Conservation (phyloP, 129 eudicot genomes). For the Flaveria ramosissima region DNA sequence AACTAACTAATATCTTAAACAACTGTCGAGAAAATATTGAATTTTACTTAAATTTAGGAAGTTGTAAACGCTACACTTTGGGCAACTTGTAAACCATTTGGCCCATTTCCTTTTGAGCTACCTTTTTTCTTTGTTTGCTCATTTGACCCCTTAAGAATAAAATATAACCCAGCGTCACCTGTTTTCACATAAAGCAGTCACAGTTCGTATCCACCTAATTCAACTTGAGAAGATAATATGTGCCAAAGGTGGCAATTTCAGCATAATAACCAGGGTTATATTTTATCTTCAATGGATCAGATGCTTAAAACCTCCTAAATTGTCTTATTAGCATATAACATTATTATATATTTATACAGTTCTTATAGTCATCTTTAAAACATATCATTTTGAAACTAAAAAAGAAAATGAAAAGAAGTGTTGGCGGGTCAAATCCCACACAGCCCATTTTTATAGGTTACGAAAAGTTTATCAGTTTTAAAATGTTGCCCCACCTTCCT, state of each 20-base stretch:
- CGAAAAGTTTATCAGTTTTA: background rate
- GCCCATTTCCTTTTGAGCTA: too few relatives aligned
- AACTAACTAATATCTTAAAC: background rate
- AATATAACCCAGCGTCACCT: too few relatives aligned
- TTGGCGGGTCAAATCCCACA: background rate
- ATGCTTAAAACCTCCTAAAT: background rate
- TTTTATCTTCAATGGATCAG: background rate
- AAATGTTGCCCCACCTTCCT: background rate
- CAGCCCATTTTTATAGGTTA: background rate
- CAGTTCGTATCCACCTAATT: too few relatives aligned
- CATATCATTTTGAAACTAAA: background rate
- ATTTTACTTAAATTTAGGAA: too few relatives aligned
- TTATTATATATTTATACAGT: background rate
- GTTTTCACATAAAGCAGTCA: too few relatives aligned
- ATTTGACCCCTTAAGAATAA: too few relatives aligned
- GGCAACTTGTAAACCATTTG: too few relatives aligned
- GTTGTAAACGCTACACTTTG: too few relatives aligned
- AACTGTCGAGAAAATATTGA: too few relatives aligned
- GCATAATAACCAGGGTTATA: background rate
- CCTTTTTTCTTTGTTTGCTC: too few relatives aligned
- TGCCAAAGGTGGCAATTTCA: too few relatives aligned
- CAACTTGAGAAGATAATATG: background rate
- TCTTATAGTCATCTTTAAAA: background rate
- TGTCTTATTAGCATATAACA: background rate
- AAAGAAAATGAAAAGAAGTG: background rate